Evolutionary conservation across 2,329 filamentous ascomycete genomes (phyloP), one percentile per base, ranked within the genome.

Genomic region (Trichoderma arundinaceum): DNA sequence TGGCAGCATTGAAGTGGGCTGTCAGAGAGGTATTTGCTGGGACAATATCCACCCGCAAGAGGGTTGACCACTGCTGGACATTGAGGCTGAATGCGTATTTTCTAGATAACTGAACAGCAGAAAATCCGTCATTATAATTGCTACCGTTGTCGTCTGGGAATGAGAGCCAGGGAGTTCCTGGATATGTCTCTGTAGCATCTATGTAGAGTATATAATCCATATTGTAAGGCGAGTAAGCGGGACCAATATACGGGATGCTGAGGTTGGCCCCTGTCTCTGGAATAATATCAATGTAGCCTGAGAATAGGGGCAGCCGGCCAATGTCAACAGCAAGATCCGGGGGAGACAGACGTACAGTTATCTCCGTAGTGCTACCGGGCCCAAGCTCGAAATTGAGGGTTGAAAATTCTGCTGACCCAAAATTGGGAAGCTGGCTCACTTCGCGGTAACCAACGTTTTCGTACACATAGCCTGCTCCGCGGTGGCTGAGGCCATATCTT

Each of bases 211-310:
- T 58, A n/a, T 58, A 46, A 15, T 58, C 54, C 39, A 58, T 46
- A 3, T 58, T 58, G 8, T 58, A 58, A 9, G 54, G 54, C 9
- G 54, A 58, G 41, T 46, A 58, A 8, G 28, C 54, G 1, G 54
- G 54, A 22, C 54, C 54, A 32, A 58, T 33, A 19, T 58, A 58
- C 7, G 54, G 54, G n/a, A 58, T 58, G 9, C 54, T 58, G n/a
- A 58, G 28, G 17, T 58, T 58, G 1, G 12, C 6, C 4, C 54
- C 54, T 10, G 9, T 22, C 10, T 22, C 28, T 19, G 54, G 54
- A 15, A 58, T 10, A 15, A 58, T 10, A 46, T 58, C 54, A 35
- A 58, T 58, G 10, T 35, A 58, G 4, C 54, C 54, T 7, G 54
- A 58, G 13, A 58, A 58, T 28, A 58, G 54, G 39, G 54, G 54